Base-by-base conservation (phyloP, 805 yeast genomes). In the Pichia scutulata region DNA sequence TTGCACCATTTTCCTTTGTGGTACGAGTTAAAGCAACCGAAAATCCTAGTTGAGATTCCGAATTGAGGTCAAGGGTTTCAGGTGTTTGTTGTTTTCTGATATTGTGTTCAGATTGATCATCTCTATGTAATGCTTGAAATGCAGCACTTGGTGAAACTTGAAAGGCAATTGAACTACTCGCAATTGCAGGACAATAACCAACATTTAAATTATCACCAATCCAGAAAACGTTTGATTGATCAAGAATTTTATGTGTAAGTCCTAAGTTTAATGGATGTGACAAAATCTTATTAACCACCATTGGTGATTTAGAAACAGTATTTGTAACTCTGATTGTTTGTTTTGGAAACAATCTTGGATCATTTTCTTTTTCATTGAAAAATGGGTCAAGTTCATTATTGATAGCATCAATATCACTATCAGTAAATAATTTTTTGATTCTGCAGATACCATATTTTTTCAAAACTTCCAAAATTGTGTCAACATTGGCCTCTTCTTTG, bases 1-100 rank as follows among this genome's bases (percentile, higher is more conserved):
- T 64, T n/a, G 66, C 68, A 16, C 68, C 68, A 47, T 64, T 64
- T 25, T 41, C 63, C 42, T 57, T 59, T 12, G 67, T 64, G 7
- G 63, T 47, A 39, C 55, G 59, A 30, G 58, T 61, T 8, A 55
- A 56, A 12, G 65, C 68, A 16, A 64, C 55, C 41, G 58, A 56
- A 30, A 54, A 51, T 2, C 68, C 68, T 23, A 64, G 41, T 39
- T 50, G 52, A 16, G 52, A 22, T 39, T 50, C 52, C 7, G 28
- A 41, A n/a, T 46, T 46, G 14, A 46, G 43, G 8, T 33, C 36
- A 14, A 19, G 39, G 7, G 39, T 30, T 43, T 50, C 52, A 36
- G 19, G 2, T 10, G 44, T 50, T 39, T 50, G 52, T 7, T 18
- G 13, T 28, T 46, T 37, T 28, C 50, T 46, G 7, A 50, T 50